Evolutionary conservation across 2,329 filamentous ascomycete genomes (phyloP).

Genomic region (Alternaria burnsii): DNA sequence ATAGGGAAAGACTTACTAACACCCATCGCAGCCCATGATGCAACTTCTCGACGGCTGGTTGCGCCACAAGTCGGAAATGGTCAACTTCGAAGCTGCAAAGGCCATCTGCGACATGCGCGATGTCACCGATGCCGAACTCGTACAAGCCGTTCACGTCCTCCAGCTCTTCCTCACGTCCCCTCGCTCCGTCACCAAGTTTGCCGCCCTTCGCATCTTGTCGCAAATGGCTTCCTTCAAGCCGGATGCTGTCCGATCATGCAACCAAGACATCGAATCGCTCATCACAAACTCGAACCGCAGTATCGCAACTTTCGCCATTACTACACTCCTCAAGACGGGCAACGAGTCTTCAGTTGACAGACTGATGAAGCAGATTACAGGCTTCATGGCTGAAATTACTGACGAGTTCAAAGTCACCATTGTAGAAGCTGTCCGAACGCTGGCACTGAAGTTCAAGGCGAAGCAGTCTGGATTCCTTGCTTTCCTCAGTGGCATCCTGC

Average conservation of each 20-base stretch:
- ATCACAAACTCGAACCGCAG: conserved; percentile 98
- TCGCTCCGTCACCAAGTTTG: conserved; percentile 95
- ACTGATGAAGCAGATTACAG: conserved; percentile 97
- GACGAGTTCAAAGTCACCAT: conserved; percentile 99
- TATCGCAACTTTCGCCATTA: conserved; percentile 98
- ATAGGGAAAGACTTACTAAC: conserved; percentile 15
- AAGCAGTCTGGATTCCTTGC: conserved; percentile 98
- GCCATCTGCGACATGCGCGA: conserved; percentile 95
- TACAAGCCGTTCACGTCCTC: conserved; percentile 91
- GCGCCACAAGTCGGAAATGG: conserved; percentile 89
- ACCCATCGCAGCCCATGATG: conserved; percentile 78
- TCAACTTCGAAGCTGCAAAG: conserved; percentile 99
- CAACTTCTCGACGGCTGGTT: conserved; percentile 95
- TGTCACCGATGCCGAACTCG: conserved; percentile 88
- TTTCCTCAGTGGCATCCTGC: conserved; percentile 95
- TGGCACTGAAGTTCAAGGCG: conserved; percentile 96
- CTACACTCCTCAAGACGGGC: conserved; percentile 95
- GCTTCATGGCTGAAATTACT: conserved; percentile 98
- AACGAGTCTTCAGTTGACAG: conserved; percentile 97
- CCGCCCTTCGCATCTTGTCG: conserved; percentile 94
- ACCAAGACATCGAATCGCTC: conserved; percentile 94
- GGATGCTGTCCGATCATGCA: conserved; percentile 88
- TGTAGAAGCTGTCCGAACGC: conserved; percentile 93
- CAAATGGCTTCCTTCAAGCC: conserved; percentile 98
- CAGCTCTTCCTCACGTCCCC: conserved; percentile 97